Evolutionary conservation across 2,329 filamentous ascomycete species (phyloP).

Genomic region (Pleoardoris graminearum): DNA sequence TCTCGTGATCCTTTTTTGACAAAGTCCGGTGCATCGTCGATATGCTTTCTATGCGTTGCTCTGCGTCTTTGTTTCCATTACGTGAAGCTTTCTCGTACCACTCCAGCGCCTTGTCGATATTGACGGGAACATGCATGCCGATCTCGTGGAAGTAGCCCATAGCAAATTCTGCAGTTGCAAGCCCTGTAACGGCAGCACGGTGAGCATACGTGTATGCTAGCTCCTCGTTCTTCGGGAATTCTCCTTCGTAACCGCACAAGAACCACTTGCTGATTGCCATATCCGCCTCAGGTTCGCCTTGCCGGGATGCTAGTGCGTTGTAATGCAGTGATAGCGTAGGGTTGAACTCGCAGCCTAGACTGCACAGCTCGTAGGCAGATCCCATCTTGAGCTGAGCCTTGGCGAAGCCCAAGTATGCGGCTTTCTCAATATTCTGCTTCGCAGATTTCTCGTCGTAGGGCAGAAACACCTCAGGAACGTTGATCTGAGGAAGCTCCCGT

Average conservation of each 20-base stretch:
- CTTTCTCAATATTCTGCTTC: conserved; percentile 90
- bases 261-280: conserved; percentile 99
- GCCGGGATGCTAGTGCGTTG: conserved; percentile 87
- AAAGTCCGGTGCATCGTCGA: conserved; percentile 74
- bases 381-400: conserved; percentile 98
- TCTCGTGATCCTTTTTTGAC: conserved; percentile 90
- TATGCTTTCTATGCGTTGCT: conserved; percentile 79
- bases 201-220: conserved; percentile 89
- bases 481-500: conserved; percentile 87
- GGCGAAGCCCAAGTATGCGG: conserved; percentile 91
- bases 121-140: conserved; percentile 85
- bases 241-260: conserved; percentile 86
- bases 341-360: conserved; percentile 92
- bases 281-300: conserved; percentile 90
- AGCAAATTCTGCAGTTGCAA: conserved; percentile 92
- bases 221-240: conserved; percentile 95
- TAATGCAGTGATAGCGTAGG: conserved; percentile 92
- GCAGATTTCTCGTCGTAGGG: conserved; percentile 73
- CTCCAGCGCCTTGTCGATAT: conserved; percentile 75
- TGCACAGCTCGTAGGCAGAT: conserved; percentile 90
- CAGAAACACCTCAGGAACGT: conserved; percentile 72
- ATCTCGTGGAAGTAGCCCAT: conserved; percentile 98
- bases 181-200: conserved; percentile 77
- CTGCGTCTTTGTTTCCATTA: conserved; percentile 89
- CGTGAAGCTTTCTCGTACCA: conserved; percentile 93